These are phyloP conservation scores for Epichloe gansuensis DNA, from an alignment of 2,329 filamentous ascomycete genomes.

Conservation along the genomic window DNA sequence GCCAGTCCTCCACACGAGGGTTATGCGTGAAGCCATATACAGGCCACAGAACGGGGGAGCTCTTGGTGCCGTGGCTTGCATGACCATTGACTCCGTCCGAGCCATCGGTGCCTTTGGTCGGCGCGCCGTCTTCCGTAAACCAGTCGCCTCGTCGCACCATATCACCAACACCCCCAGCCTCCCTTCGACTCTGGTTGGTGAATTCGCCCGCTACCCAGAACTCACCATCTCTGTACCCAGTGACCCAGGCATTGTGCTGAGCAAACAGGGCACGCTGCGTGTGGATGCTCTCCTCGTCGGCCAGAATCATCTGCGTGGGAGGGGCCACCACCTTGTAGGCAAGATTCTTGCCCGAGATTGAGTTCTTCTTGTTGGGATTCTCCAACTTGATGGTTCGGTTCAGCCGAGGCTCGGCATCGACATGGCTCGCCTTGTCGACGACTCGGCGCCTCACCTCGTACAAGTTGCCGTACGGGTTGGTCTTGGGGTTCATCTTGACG, in stretches of 20 bases:
- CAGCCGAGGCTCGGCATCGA: constrained; percentile 39
- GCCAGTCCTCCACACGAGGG: constrained; percentile 36
- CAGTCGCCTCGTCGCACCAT: constrained; percentile 35
- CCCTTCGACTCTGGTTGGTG: constrained; percentile 34
- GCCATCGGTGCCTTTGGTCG: constrained; percentile 5
- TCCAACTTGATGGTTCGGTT: constrained; percentile 39
- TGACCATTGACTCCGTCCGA: constrained; percentile 1
- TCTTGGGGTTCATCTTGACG: constrained; percentile 30
- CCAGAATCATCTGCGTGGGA: constrained; percentile 32
- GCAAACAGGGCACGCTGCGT: constrained; percentile 32
- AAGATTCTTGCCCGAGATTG: constrained; percentile 33
- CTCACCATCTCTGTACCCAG: constrained; percentile 35
- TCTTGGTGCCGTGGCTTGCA: constrained; percentile 10
- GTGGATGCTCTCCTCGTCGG: constrained; percentile 28
- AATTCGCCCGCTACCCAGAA: constrained; percentile 38
- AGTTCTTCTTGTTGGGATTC: constrained; percentile 32
- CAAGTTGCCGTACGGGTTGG: constrained; percentile 49
- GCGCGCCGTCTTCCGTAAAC: constrained; percentile 23
- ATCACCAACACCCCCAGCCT: constrained; percentile 30
- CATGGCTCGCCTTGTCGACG: constrained; percentile 31
- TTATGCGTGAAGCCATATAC: constrained; percentile 37
- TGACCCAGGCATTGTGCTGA: constrained; percentile 35
- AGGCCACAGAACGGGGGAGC: constrained; percentile 30
- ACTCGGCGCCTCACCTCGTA: constrained; percentile 40
- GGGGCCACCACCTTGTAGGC: constrained; percentile 36